phyloP scores from a whole-genome alignment of 169 alveolate species.

The Sarcocystis neurona region DNA sequence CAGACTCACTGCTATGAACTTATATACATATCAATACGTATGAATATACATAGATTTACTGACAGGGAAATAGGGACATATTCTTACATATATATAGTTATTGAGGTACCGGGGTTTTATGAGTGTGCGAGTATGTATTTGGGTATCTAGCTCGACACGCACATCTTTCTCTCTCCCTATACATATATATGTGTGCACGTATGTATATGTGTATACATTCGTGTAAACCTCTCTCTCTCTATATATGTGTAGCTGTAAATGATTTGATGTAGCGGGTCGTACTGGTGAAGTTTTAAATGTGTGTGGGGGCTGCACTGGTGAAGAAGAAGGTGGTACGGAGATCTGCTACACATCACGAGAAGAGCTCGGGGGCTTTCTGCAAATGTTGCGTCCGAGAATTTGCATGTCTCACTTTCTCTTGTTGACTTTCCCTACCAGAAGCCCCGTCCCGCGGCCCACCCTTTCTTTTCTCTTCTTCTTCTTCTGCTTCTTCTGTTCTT shows the following conservation, averaged over 20 bases:
- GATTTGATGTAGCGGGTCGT: too few relatives aligned
- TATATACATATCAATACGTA: too few relatives aligned
- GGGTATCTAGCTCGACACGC: too few relatives aligned
- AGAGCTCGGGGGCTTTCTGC: neutral
- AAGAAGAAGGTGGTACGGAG: neutral
- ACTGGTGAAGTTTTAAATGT: neutral
- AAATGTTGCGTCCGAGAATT: neutral
- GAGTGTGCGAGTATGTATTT: too few relatives aligned
- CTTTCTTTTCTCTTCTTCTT: neutral
- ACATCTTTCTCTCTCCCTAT: too few relatives aligned
- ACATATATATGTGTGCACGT: neutral
- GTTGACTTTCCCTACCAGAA: neutral
- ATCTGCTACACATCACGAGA: neutral
- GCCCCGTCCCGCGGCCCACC: neutral
- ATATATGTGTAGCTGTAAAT: too few relatives aligned
- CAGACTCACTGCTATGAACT: too few relatives aligned
- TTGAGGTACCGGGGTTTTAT: too few relatives aligned
- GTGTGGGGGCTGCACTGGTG: neutral
- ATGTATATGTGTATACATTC: neutral
- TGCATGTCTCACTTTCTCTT: neutral
- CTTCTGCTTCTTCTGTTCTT: neutral
- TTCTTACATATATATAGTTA: too few relatives aligned
- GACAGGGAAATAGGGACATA: too few relatives aligned
- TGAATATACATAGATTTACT: too few relatives aligned
- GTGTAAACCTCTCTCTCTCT: too few relatives aligned